Evolutionary conservation across 2,329 filamentous ascomycete genomes (phyloP), one percentile per base, ranked within the genome.

Genomic region (Phialophora verrucosa): DNA sequence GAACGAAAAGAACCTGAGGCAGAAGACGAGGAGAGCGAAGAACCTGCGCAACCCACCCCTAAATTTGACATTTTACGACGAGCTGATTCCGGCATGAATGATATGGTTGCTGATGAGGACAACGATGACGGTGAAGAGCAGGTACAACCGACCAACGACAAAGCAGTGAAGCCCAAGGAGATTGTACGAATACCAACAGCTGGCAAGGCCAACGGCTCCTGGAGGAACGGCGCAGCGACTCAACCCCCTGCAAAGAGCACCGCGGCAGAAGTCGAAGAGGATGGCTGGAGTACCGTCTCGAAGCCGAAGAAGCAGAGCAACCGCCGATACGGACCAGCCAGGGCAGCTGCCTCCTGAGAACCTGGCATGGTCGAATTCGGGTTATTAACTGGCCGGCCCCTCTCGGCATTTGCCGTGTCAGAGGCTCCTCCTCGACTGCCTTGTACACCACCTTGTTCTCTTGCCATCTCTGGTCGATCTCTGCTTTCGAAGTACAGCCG

Each of bases 151-250:
- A 67, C 68, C 42, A 73, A 74, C 59, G 74, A 85, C 76, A 85
- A 86, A 76, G 80, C 79, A 38, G 80, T 82, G 67, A 85, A 86
- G 77, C 82, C 86, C 31, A 83, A 86, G 73, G 84, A 88, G 73
- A 77, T 84, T 57, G 80, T 83, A 50, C 78, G 78, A 58, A 79
- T 83, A 56, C 76, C 81, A 20, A 73, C 79, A 17, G 60, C 76
- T 31, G 71, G 69, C 75, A 75, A 78, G 73, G 74, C 75, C 71
- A 75, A 80, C 69, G 76, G 83, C 54, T 78, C 74, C 71, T 82
- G 79, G 80, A 76, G 80, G 70, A 75, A 71, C 54, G 69, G 59
- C 42, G 61, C 62, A 27, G 59, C 57, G 29, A 47, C 60, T 32
- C 69, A 63, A 59, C 49, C 72, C 35, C 73, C 76, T 57, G 72